A percentile compares a stretch with the other conserved stretches of the same genome.
Conservation (phyloP, 768 basidiomycete genomes). For the Piloderma croceum region DNA sequence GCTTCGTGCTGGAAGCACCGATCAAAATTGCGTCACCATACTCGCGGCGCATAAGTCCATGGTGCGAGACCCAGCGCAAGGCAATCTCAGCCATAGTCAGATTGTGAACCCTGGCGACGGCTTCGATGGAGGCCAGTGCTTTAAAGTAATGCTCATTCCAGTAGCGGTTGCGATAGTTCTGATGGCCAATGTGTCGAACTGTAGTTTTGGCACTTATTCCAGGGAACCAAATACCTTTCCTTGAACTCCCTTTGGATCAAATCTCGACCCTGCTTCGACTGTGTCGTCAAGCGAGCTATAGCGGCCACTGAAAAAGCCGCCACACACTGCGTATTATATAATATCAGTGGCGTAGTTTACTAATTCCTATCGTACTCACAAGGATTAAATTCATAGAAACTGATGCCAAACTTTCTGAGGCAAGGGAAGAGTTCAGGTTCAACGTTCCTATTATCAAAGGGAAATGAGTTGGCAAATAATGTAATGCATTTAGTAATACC, state of each 20-base stretch:
- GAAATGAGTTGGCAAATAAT: too few species aligned
- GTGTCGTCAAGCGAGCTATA: slow-evolving; percentile 30
- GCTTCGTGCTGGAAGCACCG: slow-evolving; percentile 53
- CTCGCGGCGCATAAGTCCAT: slow-evolving; percentile 38
- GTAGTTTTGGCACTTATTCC: too few species aligned
- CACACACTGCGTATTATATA: slow-evolving; percentile 22
- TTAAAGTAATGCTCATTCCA: slow-evolving; percentile 52
- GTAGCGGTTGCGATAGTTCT: slow-evolving; percentile 22
- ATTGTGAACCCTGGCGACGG: slow-evolving; percentile 34
- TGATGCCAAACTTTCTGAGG: slow-evolving; percentile 7
- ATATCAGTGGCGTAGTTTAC: neutral
- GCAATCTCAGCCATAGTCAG: slow-evolving; percentile 41
- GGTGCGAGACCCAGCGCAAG: slow-evolving; percentile 43
- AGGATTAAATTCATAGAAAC: slow-evolving; percentile 26
- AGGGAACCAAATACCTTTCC: slow-evolving; percentile 39
- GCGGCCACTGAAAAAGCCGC: slow-evolving; percentile 37
- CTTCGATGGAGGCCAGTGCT: slow-evolving; percentile 39
- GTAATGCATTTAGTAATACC: too few species aligned
- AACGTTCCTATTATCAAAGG: too few species aligned
- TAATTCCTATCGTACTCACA: slow-evolving; percentile 23
- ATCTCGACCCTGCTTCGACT: slow-evolving; percentile 50
- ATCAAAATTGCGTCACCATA: slow-evolving; percentile 51
- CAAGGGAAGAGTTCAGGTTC: slow-evolving; percentile 41
- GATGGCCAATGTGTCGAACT: too few species aligned
- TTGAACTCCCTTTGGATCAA: slow-evolving; percentile 41